Percentiles rank a stretch among this genome's conserved stretches.
phyloP scores from a whole-genome alignment of 1,284 basidiomycete genomes.

The Boletus nobilissimus region DNA sequence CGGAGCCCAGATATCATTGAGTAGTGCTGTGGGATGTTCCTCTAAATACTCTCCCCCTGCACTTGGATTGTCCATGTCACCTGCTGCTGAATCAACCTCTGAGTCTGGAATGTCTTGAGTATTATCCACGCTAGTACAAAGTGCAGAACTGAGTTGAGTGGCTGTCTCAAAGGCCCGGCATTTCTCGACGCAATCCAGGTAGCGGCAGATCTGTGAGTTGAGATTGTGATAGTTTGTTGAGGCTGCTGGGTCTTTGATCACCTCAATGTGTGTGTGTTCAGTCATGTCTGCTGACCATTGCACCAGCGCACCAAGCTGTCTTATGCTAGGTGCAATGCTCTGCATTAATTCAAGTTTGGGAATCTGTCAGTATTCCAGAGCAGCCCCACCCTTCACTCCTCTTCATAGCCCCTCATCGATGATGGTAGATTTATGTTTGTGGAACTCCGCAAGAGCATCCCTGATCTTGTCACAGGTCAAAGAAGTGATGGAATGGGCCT shows the following conservation, averaged over 20 bases:
- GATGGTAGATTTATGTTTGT: neutral
- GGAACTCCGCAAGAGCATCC: neutral
- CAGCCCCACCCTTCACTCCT: too few relatives aligned
- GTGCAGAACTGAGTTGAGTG: neutral
- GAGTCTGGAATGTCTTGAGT: neutral
- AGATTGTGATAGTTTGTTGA: neutral
- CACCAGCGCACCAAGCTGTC: neutral
- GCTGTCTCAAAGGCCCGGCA: neutral
- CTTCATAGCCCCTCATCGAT: neutral
- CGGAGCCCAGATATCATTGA: neutral
- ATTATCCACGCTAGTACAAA: neutral
- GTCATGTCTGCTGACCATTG: neutral
- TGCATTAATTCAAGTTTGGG: neutral
- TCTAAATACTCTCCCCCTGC: neutral
- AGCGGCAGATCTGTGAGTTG: neutral
- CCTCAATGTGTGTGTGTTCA: neutral
- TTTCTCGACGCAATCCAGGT: neutral
- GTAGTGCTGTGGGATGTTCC: neutral
- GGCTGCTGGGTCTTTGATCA: neutral
- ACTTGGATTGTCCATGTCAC: neutral
- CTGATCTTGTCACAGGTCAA: constrained; percentile 24
- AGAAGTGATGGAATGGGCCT: neutral
- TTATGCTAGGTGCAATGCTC: neutral
- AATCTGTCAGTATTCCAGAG: neutral
- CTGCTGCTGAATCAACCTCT: neutral